Evolutionary conservation across 306 rosid genomes (phyloP).

Genomic region (Myrica gale): DNA sequence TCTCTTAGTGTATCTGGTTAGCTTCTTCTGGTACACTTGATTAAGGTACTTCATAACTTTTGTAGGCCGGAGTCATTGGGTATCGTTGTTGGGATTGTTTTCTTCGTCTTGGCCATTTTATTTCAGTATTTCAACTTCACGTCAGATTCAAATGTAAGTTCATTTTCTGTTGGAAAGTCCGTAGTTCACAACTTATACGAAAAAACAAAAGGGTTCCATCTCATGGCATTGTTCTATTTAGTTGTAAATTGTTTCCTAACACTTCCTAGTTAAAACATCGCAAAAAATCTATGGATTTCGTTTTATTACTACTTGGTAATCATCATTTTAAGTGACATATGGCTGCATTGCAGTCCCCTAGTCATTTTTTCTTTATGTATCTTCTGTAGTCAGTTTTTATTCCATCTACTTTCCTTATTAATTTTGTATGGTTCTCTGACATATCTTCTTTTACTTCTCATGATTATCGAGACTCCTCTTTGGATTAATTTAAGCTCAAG

Average conservation of each 20-base stretch:
- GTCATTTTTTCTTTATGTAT: neutral
- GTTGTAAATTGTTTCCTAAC: neutral
- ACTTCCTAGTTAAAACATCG: neutral
- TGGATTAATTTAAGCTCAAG: constrained; percentile 3
- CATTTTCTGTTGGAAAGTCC: neutral
- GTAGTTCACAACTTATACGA: neutral
- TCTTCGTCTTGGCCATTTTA: constrained; percentile 72
- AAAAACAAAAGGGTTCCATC: neutral
- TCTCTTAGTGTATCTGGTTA: neutral
- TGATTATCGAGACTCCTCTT: neutral
- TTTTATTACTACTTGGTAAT: neutral
- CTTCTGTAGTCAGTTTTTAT: no score
- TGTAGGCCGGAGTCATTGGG: constrained; percentile 96
- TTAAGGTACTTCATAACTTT: constrained; percentile 18
- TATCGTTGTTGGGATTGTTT: constrained; percentile 81
- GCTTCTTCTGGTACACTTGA: constrained; percentile 3
- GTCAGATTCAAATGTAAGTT: constrained; percentile 80
- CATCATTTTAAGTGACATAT: neutral
- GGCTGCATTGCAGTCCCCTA: neutral
- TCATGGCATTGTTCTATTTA: neutral
- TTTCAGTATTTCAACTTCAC: constrained; percentile 93
- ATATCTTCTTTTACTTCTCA: neutral
- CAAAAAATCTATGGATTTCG: neutral
- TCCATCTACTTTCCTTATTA: neutral
- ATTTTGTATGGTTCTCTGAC: neutral